These are phyloP conservation scores for Tolypocladium sp. DNA, from an alignment of 2,329 filamentous ascomycete genomes.

Conservation along the genomic window DNA sequence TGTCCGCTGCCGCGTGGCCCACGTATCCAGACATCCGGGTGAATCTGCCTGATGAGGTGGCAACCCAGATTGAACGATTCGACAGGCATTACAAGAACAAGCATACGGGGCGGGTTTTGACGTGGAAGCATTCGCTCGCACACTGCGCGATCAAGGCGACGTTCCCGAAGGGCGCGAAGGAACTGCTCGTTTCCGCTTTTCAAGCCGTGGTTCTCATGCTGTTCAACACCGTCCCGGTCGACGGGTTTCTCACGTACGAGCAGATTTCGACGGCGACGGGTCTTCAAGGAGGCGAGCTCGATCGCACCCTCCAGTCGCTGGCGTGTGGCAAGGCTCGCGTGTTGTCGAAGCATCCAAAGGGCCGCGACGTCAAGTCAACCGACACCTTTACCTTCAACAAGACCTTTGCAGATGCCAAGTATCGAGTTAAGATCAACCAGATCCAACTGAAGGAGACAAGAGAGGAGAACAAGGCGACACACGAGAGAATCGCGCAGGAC, in stretches of 20 bases:
- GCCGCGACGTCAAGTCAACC: constrained; percentile 64
- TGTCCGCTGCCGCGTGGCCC: constrained; percentile 91
- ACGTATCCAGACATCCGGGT: constrained; percentile 70
- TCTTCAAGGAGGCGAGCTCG: constrained; percentile 68
- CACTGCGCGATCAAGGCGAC: constrained; percentile 78
- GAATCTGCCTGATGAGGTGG: constrained; percentile 66
- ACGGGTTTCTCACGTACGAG: constrained; percentile 61
- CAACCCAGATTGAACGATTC: constrained; percentile 70
- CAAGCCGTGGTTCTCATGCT: constrained; percentile 85
- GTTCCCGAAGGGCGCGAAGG: constrained; percentile 75
- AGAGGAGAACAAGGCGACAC: constrained; percentile 88
- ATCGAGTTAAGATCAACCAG: constrained; percentile 96
- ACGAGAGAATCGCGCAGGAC: constrained; percentile 81
- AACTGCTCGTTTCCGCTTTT: constrained; percentile 83
- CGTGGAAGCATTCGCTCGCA: constrained; percentile 89
- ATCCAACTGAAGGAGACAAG: constrained; percentile 95
- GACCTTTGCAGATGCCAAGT: constrained; percentile 69
- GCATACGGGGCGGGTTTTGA: constrained; percentile 76
- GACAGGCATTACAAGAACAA: constrained; percentile 81
- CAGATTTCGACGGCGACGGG: constrained; percentile 69
- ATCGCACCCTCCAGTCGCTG: constrained; percentile 86
- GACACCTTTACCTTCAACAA: constrained; percentile 83
- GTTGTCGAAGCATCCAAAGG: constrained; percentile 75
- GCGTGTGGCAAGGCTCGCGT: constrained; percentile 86
- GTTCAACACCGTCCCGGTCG: constrained; percentile 62